Conservation (phyloP, 148 eudicot genomes). For the Rhododendron mucronatum region DNA sequence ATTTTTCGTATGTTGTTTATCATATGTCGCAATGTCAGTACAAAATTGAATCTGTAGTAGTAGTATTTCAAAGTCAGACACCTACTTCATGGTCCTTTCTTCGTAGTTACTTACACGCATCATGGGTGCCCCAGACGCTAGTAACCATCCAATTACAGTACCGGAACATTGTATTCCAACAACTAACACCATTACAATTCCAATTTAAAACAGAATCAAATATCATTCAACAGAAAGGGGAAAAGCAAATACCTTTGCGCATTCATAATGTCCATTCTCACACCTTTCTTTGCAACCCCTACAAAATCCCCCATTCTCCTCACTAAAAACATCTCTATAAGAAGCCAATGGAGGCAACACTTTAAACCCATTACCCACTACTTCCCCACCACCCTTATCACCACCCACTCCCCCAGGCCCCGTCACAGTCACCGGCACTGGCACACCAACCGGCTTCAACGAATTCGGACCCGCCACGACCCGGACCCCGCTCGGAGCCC, state of each 20-base stretch:
- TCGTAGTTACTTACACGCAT: no score
- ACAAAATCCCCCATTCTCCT: conserved; percentile 39
- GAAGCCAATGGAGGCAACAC: conserved; percentile 66
- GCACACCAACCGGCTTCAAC: conserved; percentile 42
- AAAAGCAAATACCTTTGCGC: conserved; percentile 49
- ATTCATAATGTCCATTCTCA: conserved; percentile 51
- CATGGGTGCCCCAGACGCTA: no score
- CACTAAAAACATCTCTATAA: conserved; percentile 57
- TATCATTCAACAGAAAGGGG: neutral
- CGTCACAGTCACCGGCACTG: neutral
- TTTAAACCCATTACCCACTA: conserved; percentile 40
- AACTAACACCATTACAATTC: neutral
- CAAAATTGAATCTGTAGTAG: neutral
- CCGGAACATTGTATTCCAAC: neutral
- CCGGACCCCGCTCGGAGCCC: conserved; percentile 78
- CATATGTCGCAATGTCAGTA: neutral
- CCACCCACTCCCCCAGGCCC: conserved; percentile 12
- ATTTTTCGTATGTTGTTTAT: no score
- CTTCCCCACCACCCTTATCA: conserved; percentile 21
- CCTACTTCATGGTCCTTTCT: neutral
- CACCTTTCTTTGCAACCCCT: conserved; percentile 61
- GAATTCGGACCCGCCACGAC: conserved; percentile 74
- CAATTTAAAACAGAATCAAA: neutral
- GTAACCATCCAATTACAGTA: no score
- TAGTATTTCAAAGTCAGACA: neutral